These are phyloP conservation scores for Pyrenophora tritici-repentis DNA, from an alignment of 2,329 filamentous ascomycete species.

Conservation along the genomic window DNA sequence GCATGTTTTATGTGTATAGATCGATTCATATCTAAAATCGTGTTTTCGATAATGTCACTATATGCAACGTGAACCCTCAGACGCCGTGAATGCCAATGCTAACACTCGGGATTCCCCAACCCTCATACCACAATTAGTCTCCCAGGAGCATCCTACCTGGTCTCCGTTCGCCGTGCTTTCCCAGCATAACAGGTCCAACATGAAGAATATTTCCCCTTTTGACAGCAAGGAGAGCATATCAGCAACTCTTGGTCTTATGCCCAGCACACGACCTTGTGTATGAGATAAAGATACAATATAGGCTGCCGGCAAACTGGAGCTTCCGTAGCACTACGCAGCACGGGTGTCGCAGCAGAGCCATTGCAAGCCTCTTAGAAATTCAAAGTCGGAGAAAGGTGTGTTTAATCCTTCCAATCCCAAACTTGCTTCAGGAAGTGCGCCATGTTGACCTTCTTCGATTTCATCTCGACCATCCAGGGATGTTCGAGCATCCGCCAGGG, in stretches of 20 bases:
- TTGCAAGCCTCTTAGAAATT: background rate
- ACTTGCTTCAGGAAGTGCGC: conserved; percentile 89
- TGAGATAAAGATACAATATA: conserved; percentile 5
- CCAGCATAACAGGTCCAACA: conserved; percentile 1
- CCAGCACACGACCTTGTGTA: conserved; percentile 40
- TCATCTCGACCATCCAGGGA: conserved; percentile 98
- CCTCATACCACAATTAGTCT: background rate
- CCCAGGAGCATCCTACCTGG: background rate
- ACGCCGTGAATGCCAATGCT: conserved; percentile 38
- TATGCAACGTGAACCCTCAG: conserved; percentile 32
- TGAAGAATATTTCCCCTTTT: conserved; percentile 4
- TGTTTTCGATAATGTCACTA: conserved; percentile 19
- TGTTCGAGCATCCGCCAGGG: conserved; percentile 99
- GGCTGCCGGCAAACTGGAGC: conserved; percentile 15
- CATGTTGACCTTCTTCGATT: conserved; percentile 96
- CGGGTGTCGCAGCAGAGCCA: background rate
- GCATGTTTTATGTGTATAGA: too few species aligned
- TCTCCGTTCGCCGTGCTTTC: background rate
- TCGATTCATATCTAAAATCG: conserved; percentile 13
- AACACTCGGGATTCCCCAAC: background rate
- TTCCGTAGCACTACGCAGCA: conserved; percentile 13
- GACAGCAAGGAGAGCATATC: conserved; percentile 11
- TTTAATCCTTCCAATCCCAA: conserved; percentile 88
- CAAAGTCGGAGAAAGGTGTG: background rate
- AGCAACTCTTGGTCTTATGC: conserved; percentile 32